A percentile compares a stretch with the other conserved stretches of the same genome.
Evolutionary conservation across 1,284 basidiomycete genomes (phyloP).

Genomic region (Trametes polyzona): DNA sequence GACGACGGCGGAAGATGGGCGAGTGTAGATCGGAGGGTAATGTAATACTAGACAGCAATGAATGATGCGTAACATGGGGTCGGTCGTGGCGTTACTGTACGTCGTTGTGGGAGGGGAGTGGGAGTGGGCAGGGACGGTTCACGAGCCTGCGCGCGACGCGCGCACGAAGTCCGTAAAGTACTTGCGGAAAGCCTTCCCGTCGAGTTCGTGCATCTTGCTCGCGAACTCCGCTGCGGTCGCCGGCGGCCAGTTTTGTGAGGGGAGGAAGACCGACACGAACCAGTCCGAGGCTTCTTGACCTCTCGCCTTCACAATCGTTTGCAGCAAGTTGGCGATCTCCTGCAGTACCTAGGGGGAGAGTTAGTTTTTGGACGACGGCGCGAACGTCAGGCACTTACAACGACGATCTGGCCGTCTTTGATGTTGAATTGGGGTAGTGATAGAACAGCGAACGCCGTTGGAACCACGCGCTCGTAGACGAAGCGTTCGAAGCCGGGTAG

Average conservation of each 20-base stretch:
- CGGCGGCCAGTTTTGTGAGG: constrained; percentile 86
- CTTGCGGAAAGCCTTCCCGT: constrained; percentile 85
- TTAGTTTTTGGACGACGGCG: not conserved
- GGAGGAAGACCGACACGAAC: constrained; percentile 82
- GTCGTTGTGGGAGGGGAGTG: not conserved
- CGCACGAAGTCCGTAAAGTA: constrained; percentile 88
- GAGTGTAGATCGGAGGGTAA: constrained; percentile 21
- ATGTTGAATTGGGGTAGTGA: constrained; percentile 83
- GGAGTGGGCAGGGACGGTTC: not conserved
- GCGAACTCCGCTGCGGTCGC: constrained; percentile 82
- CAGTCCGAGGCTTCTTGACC: constrained; percentile 87
- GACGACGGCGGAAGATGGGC: constrained; percentile 18
- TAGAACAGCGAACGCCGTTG: constrained; percentile 83
- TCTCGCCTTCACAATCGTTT: constrained; percentile 77
- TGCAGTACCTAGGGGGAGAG: constrained; percentile 69
- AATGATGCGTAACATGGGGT: constrained; percentile 12
- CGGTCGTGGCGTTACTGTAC: constrained; percentile 20
- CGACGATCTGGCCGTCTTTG: constrained; percentile 84
- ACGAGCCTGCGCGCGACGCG: constrained; percentile 64
- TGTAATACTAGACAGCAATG: constrained; percentile 20
- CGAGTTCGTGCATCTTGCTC: constrained; percentile 76
- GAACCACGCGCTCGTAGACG: constrained; percentile 88
- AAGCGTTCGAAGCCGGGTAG: constrained; percentile 94
- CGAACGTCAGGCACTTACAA: constrained; percentile 53
- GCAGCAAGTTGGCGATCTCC: constrained; percentile 87